A percentile compares a stretch with the other conserved stretches of the same genome.
phyloP scores from a whole-genome alignment of 2,329 filamentous ascomycete genomes.

The Fusarium oxysporum region DNA sequence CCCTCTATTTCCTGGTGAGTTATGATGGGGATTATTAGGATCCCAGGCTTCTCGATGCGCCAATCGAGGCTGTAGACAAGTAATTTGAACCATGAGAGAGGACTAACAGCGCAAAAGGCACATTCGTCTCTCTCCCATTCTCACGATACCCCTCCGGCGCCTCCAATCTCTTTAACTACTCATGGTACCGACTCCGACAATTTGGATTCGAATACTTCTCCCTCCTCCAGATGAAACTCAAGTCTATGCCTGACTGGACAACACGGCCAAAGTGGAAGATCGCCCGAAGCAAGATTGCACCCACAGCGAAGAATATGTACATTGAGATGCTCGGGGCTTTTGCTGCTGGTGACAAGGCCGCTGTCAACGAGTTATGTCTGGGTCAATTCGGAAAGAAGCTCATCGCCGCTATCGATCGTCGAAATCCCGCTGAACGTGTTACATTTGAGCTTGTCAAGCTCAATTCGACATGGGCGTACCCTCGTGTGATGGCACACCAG shows the following conservation, averaged over 20 bases:
- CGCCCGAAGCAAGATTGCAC: constrained; percentile 55
- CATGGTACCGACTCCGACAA: constrained; percentile 52
- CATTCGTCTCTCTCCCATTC: constrained; percentile 60
- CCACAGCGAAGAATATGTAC: constrained; percentile 70
- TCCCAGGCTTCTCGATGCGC: not conserved
- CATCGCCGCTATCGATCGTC: constrained; percentile 63
- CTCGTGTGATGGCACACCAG: constrained; percentile 67
- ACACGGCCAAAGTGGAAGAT: constrained; percentile 59
- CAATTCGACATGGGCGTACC: constrained; percentile 54
- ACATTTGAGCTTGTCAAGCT: constrained; percentile 68
- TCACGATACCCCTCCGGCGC: constrained; percentile 49
- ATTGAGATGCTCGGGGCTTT: constrained; percentile 70
- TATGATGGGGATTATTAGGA: not conserved
- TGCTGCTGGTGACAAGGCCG: constrained; percentile 65
- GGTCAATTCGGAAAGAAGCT: constrained; percentile 64
- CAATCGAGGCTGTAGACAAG: constrained; percentile 8
- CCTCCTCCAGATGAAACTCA: constrained; percentile 54
- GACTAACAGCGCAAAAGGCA: constrained; percentile 51
- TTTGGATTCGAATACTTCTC: constrained; percentile 51
- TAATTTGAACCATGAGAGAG: not conserved
- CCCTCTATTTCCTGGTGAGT: constrained; percentile 52
- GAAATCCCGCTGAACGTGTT: constrained; percentile 58
- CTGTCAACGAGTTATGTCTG: constrained; percentile 66
- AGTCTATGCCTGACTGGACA: constrained; percentile 59
- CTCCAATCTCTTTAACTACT: constrained; percentile 50